A percentile compares a stretch with the other conserved stretches of the same genome.
These are phyloP conservation scores for Suillus plorans DNA, from an alignment of 768 basidiomycete genomes.

Conservation along the genomic window DNA sequence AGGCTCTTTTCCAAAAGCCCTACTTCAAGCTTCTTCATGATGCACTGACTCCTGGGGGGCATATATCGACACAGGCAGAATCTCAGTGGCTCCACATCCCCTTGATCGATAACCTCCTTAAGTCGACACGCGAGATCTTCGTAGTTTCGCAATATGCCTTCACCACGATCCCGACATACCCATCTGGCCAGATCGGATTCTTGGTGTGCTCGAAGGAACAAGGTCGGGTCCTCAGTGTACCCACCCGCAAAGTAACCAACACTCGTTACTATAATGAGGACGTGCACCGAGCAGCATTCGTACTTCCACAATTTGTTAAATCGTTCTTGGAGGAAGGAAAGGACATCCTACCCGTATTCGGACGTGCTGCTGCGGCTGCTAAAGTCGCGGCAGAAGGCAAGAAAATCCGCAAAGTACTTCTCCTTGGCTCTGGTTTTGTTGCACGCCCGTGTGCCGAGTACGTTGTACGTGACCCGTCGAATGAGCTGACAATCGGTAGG, in stretches of 20 bases:
- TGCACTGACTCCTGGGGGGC: constrained; percentile 84
- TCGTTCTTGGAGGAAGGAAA: constrained; percentile 70
- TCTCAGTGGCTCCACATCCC: constrained; percentile 92
- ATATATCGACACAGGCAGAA: constrained; percentile 95
- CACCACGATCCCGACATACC: constrained; percentile 97
- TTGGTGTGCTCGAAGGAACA: constrained; percentile 81
- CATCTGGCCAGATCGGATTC: constrained; percentile 97
- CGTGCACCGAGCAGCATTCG: constrained; percentile 81
- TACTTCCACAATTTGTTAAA: constrained; percentile 90
- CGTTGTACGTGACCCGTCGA: constrained; percentile 75
- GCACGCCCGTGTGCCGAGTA: constrained; percentile 97
- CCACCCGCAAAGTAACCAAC: constrained; percentile 66
- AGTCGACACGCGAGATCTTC: constrained; percentile 73
- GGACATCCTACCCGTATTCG: constrained; percentile 74
- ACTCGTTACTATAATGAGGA: constrained; percentile 85
- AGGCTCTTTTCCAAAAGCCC: constrained; percentile 91
- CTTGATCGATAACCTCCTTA: constrained; percentile 75
- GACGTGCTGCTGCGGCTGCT: constrained; percentile 52
- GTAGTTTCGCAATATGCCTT: constrained; percentile 85
- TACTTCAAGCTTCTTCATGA: constrained; percentile 95
- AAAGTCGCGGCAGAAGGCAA: constrained; percentile 46
- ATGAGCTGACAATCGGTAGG: constrained; percentile 83
- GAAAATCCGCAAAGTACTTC: constrained; percentile 63
- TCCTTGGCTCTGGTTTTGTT: constrained; percentile 95
- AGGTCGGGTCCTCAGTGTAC: constrained; percentile 66